A percentile compares a stretch with the other conserved stretches of the same genome.
Conservation (phyloP, 208 protist species). For the Acanthamoeba triangularis region DNA sequence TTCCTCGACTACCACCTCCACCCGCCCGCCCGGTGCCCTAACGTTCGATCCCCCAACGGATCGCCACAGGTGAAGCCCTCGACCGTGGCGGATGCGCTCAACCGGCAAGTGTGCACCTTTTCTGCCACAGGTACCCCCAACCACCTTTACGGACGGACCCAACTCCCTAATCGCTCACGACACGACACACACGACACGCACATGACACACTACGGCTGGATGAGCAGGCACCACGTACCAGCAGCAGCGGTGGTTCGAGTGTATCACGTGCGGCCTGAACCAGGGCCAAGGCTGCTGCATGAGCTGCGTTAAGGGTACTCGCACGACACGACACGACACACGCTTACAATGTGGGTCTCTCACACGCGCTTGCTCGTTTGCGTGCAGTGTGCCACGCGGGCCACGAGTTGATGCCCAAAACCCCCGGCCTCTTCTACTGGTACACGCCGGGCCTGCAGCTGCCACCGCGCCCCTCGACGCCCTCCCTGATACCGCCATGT, state of each 20-base stretch:
- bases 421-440: neutral
- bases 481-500: neutral
- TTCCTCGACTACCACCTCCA: too few relatives aligned
- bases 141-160: too few relatives aligned
- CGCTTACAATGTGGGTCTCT: too few relatives aligned
- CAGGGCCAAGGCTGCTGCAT: neutral
- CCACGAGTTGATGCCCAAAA: neutral
- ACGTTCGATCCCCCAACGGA: neutral
- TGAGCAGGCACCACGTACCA: neutral
- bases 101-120: neutral
- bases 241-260: neutral
- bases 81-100: neutral
- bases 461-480: too few relatives aligned
- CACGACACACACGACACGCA: neutral
- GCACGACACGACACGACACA: neutral
- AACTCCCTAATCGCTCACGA: too few relatives aligned
- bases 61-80: neutral
- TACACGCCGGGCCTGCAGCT: neutral
- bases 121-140: neutral
- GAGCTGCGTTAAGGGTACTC: neutral
- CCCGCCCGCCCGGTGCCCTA: too few relatives aligned
- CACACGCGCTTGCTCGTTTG: neutral
- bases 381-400: conserved; percentile 17
- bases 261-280: neutral
- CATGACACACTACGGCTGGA: neutral